phyloP scores from a whole-genome alignment of 768 basidiomycete genomes.

The Inosperma sp. region DNA sequence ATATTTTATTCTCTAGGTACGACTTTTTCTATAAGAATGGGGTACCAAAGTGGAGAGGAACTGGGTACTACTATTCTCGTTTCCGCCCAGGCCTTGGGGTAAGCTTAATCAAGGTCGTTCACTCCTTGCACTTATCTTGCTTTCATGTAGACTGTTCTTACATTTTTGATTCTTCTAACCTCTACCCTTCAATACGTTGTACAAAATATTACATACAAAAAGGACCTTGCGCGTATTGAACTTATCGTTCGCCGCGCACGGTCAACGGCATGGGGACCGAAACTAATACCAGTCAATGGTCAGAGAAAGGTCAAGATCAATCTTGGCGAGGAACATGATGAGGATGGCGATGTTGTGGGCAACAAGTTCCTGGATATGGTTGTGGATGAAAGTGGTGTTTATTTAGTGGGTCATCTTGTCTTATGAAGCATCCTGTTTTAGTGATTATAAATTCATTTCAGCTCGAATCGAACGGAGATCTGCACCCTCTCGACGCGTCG shows the following conservation, averaged over 20 bases:
- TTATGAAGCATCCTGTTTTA: background rate
- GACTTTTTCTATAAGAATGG: conserved; percentile 98
- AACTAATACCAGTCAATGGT: conserved; percentile 56
- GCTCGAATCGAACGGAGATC: conserved; percentile 58
- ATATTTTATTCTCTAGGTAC: conserved; percentile 45
- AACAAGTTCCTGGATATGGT: conserved; percentile 72
- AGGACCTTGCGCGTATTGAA: conserved; percentile 67
- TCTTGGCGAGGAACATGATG: conserved; percentile 53
- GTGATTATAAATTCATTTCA: conserved; percentile 24
- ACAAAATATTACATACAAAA: conserved; percentile 70
- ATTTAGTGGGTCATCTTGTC: conserved; percentile 52
- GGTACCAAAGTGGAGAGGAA: conserved; percentile 94
- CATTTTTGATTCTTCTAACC: conserved; percentile 73
- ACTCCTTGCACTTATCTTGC: conserved; percentile 4
- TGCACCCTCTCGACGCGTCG: conserved; percentile 54
- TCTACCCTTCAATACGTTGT: conserved; percentile 80
- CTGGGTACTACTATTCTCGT: conserved; percentile 93
- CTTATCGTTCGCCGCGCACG: conserved; percentile 57
- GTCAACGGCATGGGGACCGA: conserved; percentile 77
- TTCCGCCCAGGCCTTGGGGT: conserved; percentile 91
- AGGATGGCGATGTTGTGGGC: conserved; percentile 47
- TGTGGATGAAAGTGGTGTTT: conserved; percentile 72
- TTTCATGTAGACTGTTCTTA: conserved; percentile 58
- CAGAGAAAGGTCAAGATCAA: conserved; percentile 76
- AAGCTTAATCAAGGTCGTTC: conserved; percentile 19